phyloP scores from a whole-genome alignment of 805 yeast species.

The Maudiozyma pseudohumilis region DNA sequence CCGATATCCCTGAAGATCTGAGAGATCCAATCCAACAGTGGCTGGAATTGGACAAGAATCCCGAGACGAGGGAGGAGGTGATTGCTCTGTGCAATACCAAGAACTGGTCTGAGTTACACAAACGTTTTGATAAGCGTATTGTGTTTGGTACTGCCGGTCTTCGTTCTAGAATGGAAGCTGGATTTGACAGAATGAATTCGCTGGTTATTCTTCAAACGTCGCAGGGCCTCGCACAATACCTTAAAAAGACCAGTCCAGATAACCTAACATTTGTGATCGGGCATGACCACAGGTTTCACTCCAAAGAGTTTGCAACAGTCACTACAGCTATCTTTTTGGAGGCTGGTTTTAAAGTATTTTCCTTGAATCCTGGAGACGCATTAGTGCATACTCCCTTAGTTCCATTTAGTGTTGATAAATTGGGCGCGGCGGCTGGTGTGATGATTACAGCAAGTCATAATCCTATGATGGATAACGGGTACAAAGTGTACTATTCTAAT shows the following conservation, averaged over 20 bases:
- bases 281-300: slow-evolving; percentile 83
- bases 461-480: slow-evolving; percentile 82
- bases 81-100: slow-evolving; percentile 30
- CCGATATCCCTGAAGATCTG: slow-evolving; percentile 12
- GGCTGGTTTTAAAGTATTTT: slow-evolving; percentile 62
- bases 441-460: slow-evolving; percentile 91
- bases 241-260: slow-evolving; percentile 22
- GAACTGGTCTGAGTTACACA: slow-evolving; percentile 38
- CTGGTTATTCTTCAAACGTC: slow-evolving; percentile 86
- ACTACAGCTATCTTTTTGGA: slow-evolving; percentile 65
- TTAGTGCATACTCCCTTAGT: slow-evolving; percentile 82
- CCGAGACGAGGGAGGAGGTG: slow-evolving; percentile 49
- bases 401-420: slow-evolving; percentile 69
- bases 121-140: slow-evolving; percentile 48
- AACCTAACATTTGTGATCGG: slow-evolving; percentile 53
- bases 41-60: slow-evolving; percentile 29
- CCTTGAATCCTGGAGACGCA: slow-evolving; percentile 30
- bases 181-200: slow-evolving; percentile 80
- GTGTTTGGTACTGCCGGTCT: slow-evolving; percentile 92
- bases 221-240: slow-evolving; percentile 61
- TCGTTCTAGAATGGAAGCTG: slow-evolving; percentile 81
- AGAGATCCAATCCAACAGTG: slow-evolving; percentile 13
- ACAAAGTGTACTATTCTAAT: slow-evolving; percentile 85
- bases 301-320: slow-evolving; percentile 67
- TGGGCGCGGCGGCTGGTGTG: slow-evolving; percentile 65